These are phyloP conservation scores for Russula emetica DNA, from an alignment of 768 basidiomycete genomes.

Conservation along the genomic window DNA sequence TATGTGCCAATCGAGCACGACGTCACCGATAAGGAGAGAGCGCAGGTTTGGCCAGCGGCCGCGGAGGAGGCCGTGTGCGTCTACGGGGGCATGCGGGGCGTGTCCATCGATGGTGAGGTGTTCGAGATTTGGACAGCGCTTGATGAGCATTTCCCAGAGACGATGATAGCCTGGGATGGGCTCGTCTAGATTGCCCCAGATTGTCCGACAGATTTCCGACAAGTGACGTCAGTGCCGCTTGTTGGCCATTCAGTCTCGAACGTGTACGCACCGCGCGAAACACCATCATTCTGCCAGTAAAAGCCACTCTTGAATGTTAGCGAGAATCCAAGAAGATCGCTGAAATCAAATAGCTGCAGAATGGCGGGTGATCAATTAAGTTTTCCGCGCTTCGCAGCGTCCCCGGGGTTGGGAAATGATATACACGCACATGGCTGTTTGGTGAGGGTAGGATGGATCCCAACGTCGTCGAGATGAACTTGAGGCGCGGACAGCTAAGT, in stretches of 20 bases:
- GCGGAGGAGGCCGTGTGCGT: slow-evolving; percentile 50
- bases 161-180: slow-evolving; percentile 42
- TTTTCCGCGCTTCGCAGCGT: background rate
- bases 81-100: slow-evolving; percentile 48
- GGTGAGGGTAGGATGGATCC: slow-evolving; percentile 54
- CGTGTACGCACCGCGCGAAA: slow-evolving; percentile 48
- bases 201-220: background rate
- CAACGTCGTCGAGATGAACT: slow-evolving; percentile 57
- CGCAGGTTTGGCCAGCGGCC: slow-evolving; percentile 67
- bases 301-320: slow-evolving; percentile 58
- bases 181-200: slow-evolving; percentile 39
- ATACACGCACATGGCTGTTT: slow-evolving; percentile 55
- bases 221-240: slow-evolving; percentile 4
- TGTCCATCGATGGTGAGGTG: slow-evolving; percentile 55
- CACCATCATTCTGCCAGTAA: slow-evolving; percentile 54
- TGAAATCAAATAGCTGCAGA: slow-evolving; percentile 63
- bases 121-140: slow-evolving; percentile 60
- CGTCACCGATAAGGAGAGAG: slow-evolving; percentile 58
- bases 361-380: background rate
- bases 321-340: slow-evolving; percentile 56
- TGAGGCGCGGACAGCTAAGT: slow-evolving; percentile 60
- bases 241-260: background rate
- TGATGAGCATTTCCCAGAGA: slow-evolving; percentile 70
- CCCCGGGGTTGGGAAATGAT: background rate
- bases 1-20: slow-evolving; percentile 55